These are phyloP conservation scores for Murraya paniculata DNA, from an alignment of 345 rosid species.

Conservation along the genomic window DNA sequence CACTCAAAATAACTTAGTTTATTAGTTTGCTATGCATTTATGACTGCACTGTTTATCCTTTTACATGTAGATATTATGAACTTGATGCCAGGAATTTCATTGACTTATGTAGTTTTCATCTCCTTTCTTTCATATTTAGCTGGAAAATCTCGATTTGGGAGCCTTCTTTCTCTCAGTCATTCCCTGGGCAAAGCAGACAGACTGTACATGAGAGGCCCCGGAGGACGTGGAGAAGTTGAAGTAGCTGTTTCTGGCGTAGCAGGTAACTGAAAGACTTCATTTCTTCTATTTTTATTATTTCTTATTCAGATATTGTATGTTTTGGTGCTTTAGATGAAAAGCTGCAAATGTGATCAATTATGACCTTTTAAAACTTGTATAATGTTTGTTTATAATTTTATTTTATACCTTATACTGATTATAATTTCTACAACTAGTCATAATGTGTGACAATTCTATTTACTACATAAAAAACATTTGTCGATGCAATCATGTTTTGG, in stretches of 20 bases:
- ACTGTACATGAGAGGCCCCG: slow-evolving; percentile 94
- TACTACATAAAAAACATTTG: too few species aligned
- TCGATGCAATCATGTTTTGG: too few species aligned
- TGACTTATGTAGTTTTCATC: background rate
- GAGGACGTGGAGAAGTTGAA: slow-evolving; percentile 99
- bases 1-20: slow-evolving; percentile 1
- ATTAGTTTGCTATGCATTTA: background rate
- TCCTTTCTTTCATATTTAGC: slow-evolving; percentile 30
- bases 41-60: background rate
- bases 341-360: slow-evolving; percentile 1
- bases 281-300: background rate
- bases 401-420: too few species aligned
- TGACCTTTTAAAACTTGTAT: background rate
- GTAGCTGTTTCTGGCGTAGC: slow-evolving; percentile 93
- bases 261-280: slow-evolving; percentile 35
- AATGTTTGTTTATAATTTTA: background rate
- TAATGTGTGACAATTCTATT: too few species aligned
- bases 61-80: background rate
- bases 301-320: background rate
- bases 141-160: slow-evolving; percentile 79
- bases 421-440: too few species aligned
- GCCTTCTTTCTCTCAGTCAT: slow-evolving; percentile 70
- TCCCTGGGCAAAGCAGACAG: slow-evolving; percentile 77
- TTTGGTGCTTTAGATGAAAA: background rate
- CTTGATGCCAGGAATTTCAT: background rate